These are phyloP conservation scores for Leccinum pachyderme DNA, from an alignment of 1,284 basidiomycete genomes.

Conservation along the genomic window DNA sequence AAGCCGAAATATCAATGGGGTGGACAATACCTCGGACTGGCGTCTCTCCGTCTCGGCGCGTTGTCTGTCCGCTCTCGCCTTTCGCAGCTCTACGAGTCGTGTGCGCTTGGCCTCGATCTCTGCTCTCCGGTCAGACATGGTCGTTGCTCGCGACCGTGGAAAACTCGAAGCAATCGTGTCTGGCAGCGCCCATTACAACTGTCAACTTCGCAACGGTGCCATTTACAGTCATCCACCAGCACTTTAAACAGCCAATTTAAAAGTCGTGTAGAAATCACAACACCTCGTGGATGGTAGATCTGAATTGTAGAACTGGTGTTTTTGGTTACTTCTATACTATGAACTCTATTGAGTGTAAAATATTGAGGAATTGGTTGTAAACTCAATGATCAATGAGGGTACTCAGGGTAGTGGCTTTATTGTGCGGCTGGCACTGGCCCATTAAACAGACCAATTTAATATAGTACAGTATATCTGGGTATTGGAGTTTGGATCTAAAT, in stretches of 20 bases:
- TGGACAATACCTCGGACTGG: slow-evolving; percentile 40
- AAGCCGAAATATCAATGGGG: not conserved
- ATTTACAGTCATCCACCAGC: not conserved
- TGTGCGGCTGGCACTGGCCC: not conserved
- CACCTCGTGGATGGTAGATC: not conserved
- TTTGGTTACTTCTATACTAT: not conserved
- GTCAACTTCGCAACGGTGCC: too few species aligned
- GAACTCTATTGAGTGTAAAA: not conserved
- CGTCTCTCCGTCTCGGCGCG: slow-evolving; percentile 56
- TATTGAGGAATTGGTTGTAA: not conserved
- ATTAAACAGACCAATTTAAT: not conserved
- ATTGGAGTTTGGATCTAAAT: not conserved
- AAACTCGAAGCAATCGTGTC: too few species aligned
- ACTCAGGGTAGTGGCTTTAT: not conserved
- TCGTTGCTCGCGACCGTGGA: too few species aligned
- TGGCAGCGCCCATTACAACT: too few species aligned
- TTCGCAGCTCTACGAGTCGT: slow-evolving; percentile 82
- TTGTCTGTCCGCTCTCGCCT: slow-evolving; percentile 69
- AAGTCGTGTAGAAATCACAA: not conserved
- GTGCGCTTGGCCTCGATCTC: slow-evolving; percentile 92
- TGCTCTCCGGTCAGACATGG: slow-evolving; percentile 58
- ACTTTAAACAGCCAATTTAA: not conserved
- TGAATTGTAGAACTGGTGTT: not conserved
- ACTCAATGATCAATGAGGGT: not conserved
- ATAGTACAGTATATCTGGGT: not conserved